Base-by-base conservation (phyloP, 129 eudicot species). In the Glebionis coronaria region DNA sequence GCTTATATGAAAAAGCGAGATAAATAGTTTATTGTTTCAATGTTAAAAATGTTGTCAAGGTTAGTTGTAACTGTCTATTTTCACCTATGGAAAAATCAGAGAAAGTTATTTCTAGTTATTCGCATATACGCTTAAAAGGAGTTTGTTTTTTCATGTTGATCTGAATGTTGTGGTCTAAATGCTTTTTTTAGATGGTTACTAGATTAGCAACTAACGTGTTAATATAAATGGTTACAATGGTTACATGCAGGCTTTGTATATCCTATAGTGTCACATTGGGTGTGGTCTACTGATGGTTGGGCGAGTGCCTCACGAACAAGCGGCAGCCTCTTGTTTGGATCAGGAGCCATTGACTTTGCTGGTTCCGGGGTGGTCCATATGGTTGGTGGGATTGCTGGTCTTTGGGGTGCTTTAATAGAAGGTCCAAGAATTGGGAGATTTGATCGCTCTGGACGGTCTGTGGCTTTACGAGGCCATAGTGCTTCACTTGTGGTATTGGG, bases 251-350 rank as follows among this genome's bases (percentile, higher is more conserved):
- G 88, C 3, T 82, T 86, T 51, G 93, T 86, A 44, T 86, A 86
- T 59, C 93, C 93, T 0, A 47, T 86, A 9, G 88, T 80, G 14
- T 82, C 92, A 44, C 92, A 80, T 67, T 85, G 91, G 91, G 75
- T 85, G 58, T 85, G 92, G 92, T 79, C 92, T 12, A 71, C 75
- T 16, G 93, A 86, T 46, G 93, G 93, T 55, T 86, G 93, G 93
- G 88, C 88, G 1, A 69, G 93, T 21, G 93, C 93, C 9, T 15
- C 82, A 40, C 53, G 68, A 61, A 60, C 83, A 64, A 73, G 81
- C 16, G 83, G 81, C 25, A 61, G 66, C 66, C 80, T 86, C n/a
- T 76, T 86, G 12, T 82, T 86, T 5, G 81, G 82, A 0, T 82
- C 92, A 3, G 92, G 92, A 51, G 92, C 65, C 59, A 86, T 86